Conservation (phyloP, 148 eudicot genomes). For the Cornus controversa region DNA sequence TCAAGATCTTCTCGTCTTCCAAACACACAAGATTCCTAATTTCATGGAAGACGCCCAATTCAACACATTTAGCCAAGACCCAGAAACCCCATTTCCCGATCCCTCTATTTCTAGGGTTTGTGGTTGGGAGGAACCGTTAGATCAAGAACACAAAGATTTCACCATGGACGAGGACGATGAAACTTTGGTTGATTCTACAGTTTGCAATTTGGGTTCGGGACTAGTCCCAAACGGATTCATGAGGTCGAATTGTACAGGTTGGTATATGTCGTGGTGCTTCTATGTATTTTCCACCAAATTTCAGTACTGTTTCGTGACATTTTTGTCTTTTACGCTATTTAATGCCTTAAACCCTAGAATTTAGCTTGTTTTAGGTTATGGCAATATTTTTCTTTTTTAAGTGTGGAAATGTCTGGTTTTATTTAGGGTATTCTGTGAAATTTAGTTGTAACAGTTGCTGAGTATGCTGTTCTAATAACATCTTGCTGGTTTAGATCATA, state of each 20-base stretch:
- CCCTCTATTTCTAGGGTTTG: slow-evolving; percentile 27
- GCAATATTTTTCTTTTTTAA: not conserved
- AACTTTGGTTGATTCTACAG: slow-evolving; percentile 42
- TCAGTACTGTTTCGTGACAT: not conserved
- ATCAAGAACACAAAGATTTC: slow-evolving; percentile 18
- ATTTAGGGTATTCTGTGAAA: not conserved
- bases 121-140: slow-evolving; percentile 28
- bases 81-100: slow-evolving; percentile 43
- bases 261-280: not conserved
- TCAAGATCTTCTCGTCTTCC: slow-evolving; percentile 6
- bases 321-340: not conserved
- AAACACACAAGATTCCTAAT: not conserved
- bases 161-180: slow-evolving; percentile 56
- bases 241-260: slow-evolving; percentile 54
- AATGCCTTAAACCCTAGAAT: slow-evolving; percentile 4
- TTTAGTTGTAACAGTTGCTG: not conserved
- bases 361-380: not conserved
- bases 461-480: not conserved
- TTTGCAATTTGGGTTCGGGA: slow-evolving; percentile 59
- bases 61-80: slow-evolving; percentile 15
- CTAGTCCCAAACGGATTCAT: slow-evolving; percentile 54
- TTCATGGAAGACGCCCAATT: slow-evolving; percentile 39
- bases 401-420: not conserved
- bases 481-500: not conserved
- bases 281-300: slow-evolving; percentile 6